A percentile compares a stretch with the other conserved stretches of the same genome.
Conservation (phyloP, 1,284 basidiomycete genomes). For the Rhodotorula sp. region DNA sequence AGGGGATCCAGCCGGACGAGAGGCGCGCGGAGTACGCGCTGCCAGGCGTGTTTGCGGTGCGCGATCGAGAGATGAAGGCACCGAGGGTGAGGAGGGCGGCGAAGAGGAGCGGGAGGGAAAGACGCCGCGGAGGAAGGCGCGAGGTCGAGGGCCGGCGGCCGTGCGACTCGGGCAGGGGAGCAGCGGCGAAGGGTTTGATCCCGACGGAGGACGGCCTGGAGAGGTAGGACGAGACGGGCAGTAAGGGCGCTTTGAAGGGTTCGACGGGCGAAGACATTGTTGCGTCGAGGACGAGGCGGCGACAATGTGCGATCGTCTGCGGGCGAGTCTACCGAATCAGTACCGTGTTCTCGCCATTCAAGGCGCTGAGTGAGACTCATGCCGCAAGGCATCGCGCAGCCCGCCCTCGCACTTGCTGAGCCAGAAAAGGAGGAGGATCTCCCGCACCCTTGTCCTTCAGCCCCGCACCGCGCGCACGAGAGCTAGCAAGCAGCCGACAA, state of each 20-base stretch:
- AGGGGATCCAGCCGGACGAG: not conserved
- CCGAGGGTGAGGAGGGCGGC: not conserved
- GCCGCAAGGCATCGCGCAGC: too few relatives aligned
- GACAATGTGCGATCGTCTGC: too few relatives aligned
- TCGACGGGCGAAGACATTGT: not conserved
- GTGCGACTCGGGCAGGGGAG: not conserved
- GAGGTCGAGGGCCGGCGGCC: not conserved
- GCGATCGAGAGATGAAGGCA: not conserved
- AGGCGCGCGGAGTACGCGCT: not conserved
- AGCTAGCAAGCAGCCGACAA: too few relatives aligned
- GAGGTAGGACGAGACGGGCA: not conserved
- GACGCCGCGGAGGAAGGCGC: not conserved
- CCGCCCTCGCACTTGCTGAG: too few relatives aligned
- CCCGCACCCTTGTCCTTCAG: too few relatives aligned
- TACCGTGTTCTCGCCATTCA: too few relatives aligned
- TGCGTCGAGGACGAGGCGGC: too few relatives aligned
- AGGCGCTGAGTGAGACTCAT: too few relatives aligned
- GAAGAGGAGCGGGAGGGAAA: constrained; percentile 3
- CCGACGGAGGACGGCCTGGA: too few relatives aligned
- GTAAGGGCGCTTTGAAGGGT: not conserved
- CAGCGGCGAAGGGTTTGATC: not conserved
- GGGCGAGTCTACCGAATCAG: too few relatives aligned
- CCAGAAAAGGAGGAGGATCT: too few relatives aligned
- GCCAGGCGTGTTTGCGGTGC: not conserved
- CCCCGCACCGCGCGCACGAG: too few relatives aligned